Conservation (phyloP, 2,329 filamentous ascomycete species). For the Teratosphaeriaceae sp. region DNA sequence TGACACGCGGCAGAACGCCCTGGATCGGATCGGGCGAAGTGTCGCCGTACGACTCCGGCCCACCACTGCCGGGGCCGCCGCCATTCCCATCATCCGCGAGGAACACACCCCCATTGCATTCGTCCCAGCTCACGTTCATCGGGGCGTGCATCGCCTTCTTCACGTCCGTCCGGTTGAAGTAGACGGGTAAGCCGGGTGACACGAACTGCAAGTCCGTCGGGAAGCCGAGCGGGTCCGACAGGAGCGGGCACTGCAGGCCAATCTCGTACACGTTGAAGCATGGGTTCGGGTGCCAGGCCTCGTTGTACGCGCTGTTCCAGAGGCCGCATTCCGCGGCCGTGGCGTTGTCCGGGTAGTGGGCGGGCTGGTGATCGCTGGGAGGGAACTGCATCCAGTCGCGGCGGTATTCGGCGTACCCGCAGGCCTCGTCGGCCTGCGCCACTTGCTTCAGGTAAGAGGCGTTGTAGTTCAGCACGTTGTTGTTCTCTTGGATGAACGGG, state of each 20-base stretch:
- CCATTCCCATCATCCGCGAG: conserved; percentile 1
- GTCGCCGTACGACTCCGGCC: neutral
- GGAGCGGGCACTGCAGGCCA: neutral
- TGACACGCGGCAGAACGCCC: conserved; percentile 30
- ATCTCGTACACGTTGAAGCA: conserved; percentile 1
- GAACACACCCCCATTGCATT: neutral
- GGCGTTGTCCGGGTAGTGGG: neutral
- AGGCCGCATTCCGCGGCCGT: neutral
- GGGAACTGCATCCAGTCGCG: conserved; percentile 5
- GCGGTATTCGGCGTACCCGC: conserved; percentile 1
- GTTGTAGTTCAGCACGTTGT: conserved; percentile 2
- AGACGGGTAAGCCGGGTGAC: conserved; percentile 1
- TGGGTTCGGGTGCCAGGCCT: conserved; percentile 1
- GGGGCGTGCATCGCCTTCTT: conserved; percentile 11
- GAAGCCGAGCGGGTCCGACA: conserved; percentile 2
- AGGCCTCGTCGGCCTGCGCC: conserved; percentile 3
- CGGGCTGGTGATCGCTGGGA: neutral
- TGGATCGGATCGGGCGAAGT: conserved; percentile 13
- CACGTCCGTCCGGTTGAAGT: conserved; percentile 12
- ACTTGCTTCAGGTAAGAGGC: neutral
- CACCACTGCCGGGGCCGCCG: neutral
- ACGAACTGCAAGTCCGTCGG: conserved; percentile 1
- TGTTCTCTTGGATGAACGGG: conserved; percentile 1
- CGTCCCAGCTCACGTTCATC: conserved; percentile 6
- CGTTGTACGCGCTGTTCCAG: conserved; percentile 2